These are phyloP conservation scores for Hymenoscyphus linearis DNA, from an alignment of 2,329 filamentous ascomycete genomes.

Conservation along the genomic window DNA sequence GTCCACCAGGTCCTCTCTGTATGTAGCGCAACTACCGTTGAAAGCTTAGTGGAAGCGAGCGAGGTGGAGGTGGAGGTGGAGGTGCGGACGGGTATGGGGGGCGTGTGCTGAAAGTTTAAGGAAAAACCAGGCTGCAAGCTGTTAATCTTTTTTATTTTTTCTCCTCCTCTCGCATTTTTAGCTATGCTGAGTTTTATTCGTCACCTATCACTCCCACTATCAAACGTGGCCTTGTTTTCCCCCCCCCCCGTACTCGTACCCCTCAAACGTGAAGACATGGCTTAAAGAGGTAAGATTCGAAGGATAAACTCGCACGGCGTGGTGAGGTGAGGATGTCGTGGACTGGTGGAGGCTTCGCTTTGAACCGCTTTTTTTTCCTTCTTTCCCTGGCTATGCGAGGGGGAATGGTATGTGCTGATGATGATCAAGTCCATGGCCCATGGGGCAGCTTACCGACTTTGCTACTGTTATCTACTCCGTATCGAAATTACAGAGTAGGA, in stretches of 20 bases:
- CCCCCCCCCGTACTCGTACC: neutral
- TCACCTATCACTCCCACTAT: no score
- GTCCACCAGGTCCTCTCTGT: no score
- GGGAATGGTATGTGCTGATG: no score
- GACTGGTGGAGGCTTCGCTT: neutral
- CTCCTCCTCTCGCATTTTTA: no score
- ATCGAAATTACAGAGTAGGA: neutral
- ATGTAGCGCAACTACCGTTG: slow-evolving; percentile 2
- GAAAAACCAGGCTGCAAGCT: slow-evolving; percentile 16
- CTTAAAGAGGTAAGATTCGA: neutral
- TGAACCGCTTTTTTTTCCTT: neutral
- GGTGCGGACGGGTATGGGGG: slow-evolving; percentile 9
- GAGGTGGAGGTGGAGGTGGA: no score
- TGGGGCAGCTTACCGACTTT: neutral
- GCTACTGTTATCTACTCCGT: no score
- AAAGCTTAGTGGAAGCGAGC: neutral
- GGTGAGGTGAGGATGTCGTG: neutral
- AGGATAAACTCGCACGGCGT: neutral
- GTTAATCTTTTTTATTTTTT: neutral
- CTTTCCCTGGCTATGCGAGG: no score
- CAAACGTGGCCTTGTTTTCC: slow-evolving; percentile 6
- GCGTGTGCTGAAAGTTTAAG: slow-evolving; percentile 11
- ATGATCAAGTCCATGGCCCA: no score
- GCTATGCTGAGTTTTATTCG: slow-evolving; percentile 1
- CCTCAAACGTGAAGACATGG: slow-evolving; percentile 7